phyloP scores from a whole-genome alignment of 345 rosid genomes.

The Hibiscus tridactylites region DNA sequence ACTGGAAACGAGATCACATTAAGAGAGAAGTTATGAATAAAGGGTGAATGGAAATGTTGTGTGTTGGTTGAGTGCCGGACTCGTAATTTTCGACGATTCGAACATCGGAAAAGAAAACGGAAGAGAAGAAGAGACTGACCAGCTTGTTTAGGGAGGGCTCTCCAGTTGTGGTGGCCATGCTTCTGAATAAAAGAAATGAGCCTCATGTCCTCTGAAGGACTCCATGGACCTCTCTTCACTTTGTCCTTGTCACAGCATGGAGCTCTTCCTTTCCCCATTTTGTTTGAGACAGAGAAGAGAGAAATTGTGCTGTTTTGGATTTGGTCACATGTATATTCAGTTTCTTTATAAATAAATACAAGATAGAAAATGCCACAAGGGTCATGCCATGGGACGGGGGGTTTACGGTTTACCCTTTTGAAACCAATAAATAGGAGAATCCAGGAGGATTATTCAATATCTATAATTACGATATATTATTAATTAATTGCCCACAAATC shows the following conservation, averaged over 20 bases:
- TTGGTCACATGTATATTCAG: not conserved
- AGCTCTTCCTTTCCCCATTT: conserved; percentile 55
- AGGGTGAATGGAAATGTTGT: not conserved
- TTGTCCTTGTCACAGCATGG: conserved; percentile 81
- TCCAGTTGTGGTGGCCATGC: conserved; percentile 88
- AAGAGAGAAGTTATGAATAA: not conserved
- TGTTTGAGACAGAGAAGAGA: not conserved
- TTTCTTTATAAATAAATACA: not conserved
- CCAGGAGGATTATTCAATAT: conserved; percentile 5
- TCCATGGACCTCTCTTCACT: conserved; percentile 97
- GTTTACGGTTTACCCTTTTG: not conserved
- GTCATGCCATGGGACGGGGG: conserved; percentile 9
- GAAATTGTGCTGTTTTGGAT: not conserved
- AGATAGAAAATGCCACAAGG: conserved; percentile 7
- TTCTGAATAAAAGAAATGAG: conserved; percentile 73
- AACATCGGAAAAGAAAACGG: not conserved
- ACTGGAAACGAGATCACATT: too few relatives aligned
- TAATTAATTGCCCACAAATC: not conserved
- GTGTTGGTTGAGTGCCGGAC: not conserved
- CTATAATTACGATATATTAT: not conserved
- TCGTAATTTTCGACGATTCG: not conserved
- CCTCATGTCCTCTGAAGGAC: conserved; percentile 71
- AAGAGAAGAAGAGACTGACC: conserved; percentile 29
- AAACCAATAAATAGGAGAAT: conserved; percentile 15
- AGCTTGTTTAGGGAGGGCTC: conserved; percentile 86